These are phyloP conservation scores for Melastoma candidum DNA, from an alignment of 441 rosid species.

Conservation along the genomic window DNA sequence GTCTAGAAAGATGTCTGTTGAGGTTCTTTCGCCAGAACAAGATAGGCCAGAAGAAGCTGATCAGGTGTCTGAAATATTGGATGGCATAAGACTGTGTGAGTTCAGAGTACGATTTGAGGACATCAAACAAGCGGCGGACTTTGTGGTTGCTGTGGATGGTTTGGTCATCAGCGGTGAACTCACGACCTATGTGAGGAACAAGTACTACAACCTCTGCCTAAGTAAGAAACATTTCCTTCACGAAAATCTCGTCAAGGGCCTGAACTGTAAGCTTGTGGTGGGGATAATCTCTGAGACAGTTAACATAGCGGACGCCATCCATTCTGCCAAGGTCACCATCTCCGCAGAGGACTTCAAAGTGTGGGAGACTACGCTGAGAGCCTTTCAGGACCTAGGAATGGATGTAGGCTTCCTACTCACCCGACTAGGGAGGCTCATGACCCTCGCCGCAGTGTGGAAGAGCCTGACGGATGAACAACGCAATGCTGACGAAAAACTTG, in stretches of 20 bases:
- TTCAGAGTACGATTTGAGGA: conserved; percentile 16
- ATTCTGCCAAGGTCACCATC: conserved; percentile 24
- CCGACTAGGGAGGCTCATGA: conserved; percentile 21
- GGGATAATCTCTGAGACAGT: conserved; percentile 36
- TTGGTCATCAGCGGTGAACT: conserved; percentile 25
- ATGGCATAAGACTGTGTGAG: conserved; percentile 22
- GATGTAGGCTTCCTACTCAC: conserved; percentile 24
- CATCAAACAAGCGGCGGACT: conserved; percentile 23
- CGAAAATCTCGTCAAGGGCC: conserved; percentile 24
- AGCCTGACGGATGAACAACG: conserved; percentile 3
- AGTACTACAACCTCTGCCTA: conserved; percentile 36
- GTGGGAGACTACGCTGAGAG: conserved; percentile 30
- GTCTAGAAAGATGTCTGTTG: conserved; percentile 4
- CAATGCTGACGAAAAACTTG: too few relatives aligned
- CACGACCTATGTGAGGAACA: conserved; percentile 19
- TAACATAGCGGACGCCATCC: conserved; percentile 34
- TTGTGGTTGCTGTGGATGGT: conserved; percentile 24
- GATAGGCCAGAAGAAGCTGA: conserved; percentile 15
- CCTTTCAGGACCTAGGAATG: conserved; percentile 29
- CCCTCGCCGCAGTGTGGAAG: conserved; percentile 12
- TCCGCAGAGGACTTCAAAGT: conserved; percentile 12
- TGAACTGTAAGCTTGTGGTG: conserved; percentile 22
- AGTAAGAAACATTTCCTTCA: conserved; percentile 32
- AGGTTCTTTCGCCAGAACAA: conserved; percentile 3
- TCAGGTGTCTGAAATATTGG: conserved; percentile 13